phyloP scores from a whole-genome alignment of 1,284 basidiomycete species.

The Malassezia nana region DNA sequence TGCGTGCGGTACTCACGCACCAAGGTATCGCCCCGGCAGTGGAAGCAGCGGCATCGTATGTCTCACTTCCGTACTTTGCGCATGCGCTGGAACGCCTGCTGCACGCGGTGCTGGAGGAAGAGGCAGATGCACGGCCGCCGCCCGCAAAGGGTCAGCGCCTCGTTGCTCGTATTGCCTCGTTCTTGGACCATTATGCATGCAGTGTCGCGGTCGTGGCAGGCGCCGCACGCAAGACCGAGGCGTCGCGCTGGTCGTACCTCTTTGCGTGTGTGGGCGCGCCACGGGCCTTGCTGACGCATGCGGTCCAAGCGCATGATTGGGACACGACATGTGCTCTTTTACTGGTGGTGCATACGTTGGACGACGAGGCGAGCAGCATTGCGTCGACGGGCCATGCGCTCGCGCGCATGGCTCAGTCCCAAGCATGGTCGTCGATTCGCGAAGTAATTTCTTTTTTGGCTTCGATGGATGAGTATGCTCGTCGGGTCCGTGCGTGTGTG shows the following conservation, averaged over 20 bases:
- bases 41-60: conserved; percentile 73
- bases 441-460: conserved; percentile 7
- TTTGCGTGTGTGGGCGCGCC: conserved; percentile 86
- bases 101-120: conserved; percentile 87
- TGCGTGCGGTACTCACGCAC: conserved; percentile 65
- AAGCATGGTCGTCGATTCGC: background rate
- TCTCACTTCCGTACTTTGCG: conserved; percentile 78
- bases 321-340: conserved; percentile 88
- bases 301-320: conserved; percentile 63
- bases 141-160: conserved; percentile 23
- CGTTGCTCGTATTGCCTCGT: conserved; percentile 67
- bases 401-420: background rate
- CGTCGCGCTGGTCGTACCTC: conserved; percentile 75
- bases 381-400: conserved; percentile 55
- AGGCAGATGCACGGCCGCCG: conserved; percentile 52
- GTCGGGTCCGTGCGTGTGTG: background rate
- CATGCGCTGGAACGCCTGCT: conserved; percentile 89
- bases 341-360: conserved; percentile 81
- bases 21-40: conserved; percentile 56
- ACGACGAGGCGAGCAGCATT: conserved; percentile 60
- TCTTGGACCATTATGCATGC: conserved; percentile 85
- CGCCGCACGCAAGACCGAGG: conserved; percentile 93
- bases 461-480: conserved; percentile 4
- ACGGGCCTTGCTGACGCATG: conserved; percentile 77
- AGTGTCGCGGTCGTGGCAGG: conserved; percentile 85